Conservation (phyloP, 2,329 filamentous ascomycete genomes). For the Chalara sp. region DNA sequence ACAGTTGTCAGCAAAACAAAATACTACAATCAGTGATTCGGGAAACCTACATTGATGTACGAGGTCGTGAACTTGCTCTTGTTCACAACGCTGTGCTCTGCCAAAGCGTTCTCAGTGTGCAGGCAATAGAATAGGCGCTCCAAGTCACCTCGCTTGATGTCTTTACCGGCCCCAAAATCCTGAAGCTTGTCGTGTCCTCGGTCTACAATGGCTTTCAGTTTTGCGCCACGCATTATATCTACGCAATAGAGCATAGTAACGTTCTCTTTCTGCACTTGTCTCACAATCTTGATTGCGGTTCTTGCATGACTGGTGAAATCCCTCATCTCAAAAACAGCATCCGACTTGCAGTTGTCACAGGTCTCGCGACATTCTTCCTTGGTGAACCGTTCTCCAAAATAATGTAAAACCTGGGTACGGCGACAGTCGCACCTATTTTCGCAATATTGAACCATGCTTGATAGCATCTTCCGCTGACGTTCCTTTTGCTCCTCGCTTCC, state of each 20-base stretch:
- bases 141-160: conserved; percentile 67
- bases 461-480: conserved; percentile 77
- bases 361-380: conserved; percentile 61
- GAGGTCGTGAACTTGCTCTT: conserved; percentile 60
- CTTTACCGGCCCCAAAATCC: conserved; percentile 62
- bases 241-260: conserved; percentile 75
- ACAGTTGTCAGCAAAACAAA: conserved; percentile 21
- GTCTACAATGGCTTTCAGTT: conserved; percentile 45
- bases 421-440: conserved; percentile 86
- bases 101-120: conserved; percentile 64
- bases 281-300: conserved; percentile 63
- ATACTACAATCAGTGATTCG: not conserved
- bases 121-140: conserved; percentile 80
- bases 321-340: conserved; percentile 58
- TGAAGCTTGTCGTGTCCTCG: conserved; percentile 30
- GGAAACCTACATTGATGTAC: conserved; percentile 57
- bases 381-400: conserved; percentile 84
- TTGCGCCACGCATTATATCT: conserved; percentile 73
- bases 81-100: conserved; percentile 63
- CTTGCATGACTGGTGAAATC: conserved; percentile 74
- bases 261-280: conserved; percentile 45
- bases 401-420: conserved; percentile 80
- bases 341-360: conserved; percentile 87
- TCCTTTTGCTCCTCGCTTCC: conserved; percentile 74
- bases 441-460: conserved; percentile 78